Evolutionary conservation across 495 filamentous ascomycete genomes (phyloP).

Genomic region (Thozetella sp.): DNA sequence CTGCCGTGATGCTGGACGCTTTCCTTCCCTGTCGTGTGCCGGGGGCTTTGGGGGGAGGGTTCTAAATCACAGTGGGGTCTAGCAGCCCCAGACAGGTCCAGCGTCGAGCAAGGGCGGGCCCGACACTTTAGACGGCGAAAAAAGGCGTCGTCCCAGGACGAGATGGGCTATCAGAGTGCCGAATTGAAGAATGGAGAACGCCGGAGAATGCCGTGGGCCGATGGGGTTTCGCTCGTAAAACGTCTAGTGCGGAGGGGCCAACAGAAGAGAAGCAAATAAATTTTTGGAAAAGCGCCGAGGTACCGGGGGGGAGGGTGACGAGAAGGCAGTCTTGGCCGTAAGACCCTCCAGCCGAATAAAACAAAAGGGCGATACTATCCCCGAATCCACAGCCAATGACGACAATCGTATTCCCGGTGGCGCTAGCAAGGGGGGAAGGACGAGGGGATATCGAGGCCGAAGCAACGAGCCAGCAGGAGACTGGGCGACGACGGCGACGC

Average conservation of each 20-base stretch:
- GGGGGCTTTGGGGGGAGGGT: too few species aligned
- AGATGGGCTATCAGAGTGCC: neutral
- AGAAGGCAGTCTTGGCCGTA: neutral
- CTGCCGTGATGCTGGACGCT: conserved; percentile 6
- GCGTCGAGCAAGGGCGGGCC: neutral
- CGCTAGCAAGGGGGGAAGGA: too few species aligned
- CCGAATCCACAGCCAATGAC: too few species aligned
- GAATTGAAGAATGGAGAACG: conserved; percentile 6
- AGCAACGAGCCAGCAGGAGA: too few species aligned
- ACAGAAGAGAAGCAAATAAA: conserved; percentile 1
- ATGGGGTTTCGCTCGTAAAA: too few species aligned
- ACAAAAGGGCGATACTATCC: too few species aligned
- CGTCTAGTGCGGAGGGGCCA: too few species aligned
- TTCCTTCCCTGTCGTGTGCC: neutral
- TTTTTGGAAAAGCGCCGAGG: neutral
- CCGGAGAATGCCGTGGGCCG: too few species aligned
- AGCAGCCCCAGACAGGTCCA: neutral
- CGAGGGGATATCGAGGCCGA: too few species aligned
- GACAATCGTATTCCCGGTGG: too few species aligned
- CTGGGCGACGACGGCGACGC: too few species aligned
- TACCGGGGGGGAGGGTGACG: neutral
- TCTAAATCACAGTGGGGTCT: neutral
- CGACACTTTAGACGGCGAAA: neutral
- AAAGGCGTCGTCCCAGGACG: neutral
- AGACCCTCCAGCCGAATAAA: too few species aligned